A percentile compares a stretch with the other conserved stretches of the same genome.
Conservation (phyloP, 108 stramenopile species). For the Nannochloropsis oceanica region DNA sequence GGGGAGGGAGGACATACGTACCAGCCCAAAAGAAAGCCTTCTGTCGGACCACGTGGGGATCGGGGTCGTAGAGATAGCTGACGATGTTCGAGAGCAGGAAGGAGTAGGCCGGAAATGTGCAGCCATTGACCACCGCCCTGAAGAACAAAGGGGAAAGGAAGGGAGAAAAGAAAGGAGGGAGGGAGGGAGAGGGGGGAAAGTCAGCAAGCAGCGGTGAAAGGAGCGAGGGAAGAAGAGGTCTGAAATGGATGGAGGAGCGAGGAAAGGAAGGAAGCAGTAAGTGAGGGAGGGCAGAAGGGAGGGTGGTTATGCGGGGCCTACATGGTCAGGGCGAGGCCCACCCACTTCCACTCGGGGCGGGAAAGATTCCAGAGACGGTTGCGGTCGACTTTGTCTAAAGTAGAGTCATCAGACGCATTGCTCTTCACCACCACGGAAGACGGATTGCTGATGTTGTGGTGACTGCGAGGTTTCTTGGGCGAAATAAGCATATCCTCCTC, state of each 20-base stretch:
- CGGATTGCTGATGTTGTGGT: neutral
- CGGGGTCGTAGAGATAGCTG: neutral
- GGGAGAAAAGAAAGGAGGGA: too few relatives aligned
- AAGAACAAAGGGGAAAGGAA: too few relatives aligned
- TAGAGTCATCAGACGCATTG: neutral
- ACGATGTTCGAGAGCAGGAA: neutral
- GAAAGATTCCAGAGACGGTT: constrained; percentile 9
- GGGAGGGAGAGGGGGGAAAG: too few relatives aligned
- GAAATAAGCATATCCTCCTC: neutral
- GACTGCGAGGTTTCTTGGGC: neutral
- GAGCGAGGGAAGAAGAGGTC: too few relatives aligned
- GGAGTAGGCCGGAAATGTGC: neutral
- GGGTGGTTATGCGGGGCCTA: too few relatives aligned
- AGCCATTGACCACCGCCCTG: neutral
- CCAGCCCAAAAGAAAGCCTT: neutral
- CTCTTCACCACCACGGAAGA: neutral
- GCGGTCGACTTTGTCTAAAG: neutral
- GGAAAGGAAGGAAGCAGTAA: too few relatives aligned
- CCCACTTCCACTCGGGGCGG: constrained; percentile 4
- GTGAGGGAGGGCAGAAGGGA: too few relatives aligned
- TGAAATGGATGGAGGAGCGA: too few relatives aligned
- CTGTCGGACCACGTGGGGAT: neutral
- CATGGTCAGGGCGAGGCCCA: neutral
- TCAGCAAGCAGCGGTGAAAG: too few relatives aligned
- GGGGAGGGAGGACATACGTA: neutral